These are phyloP conservation scores for Penicillium sp. DNA, from an alignment of 2,329 filamentous ascomycete genomes.

Conservation along the genomic window DNA sequence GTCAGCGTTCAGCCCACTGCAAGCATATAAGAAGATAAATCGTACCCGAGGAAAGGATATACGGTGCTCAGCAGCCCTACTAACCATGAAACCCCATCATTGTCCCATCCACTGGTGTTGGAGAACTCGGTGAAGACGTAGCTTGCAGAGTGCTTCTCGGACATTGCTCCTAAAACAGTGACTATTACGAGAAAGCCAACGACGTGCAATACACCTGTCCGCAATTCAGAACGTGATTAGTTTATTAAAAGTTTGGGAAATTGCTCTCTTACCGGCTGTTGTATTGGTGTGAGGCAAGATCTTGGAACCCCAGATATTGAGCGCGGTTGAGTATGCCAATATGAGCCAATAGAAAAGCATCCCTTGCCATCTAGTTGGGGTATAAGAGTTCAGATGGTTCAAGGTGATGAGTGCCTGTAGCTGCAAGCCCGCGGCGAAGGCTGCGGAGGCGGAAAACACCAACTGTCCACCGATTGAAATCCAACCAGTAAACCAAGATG, in stretches of 20 bases:
- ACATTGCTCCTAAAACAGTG: slow-evolving; percentile 15
- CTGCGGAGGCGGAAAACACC: slow-evolving; percentile 48
- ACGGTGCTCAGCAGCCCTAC: slow-evolving; percentile 19
- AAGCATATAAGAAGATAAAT: neutral
- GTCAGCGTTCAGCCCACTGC: neutral
- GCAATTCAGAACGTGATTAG: neutral
- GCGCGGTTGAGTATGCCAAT: slow-evolving; percentile 29
- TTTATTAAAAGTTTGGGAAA: neutral
- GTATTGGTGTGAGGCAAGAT: slow-evolving; percentile 25
- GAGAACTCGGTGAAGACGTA: slow-evolving; percentile 20
- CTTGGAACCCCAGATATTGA: slow-evolving; percentile 43
- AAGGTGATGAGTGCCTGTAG: slow-evolving; percentile 45
- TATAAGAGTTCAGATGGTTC: slow-evolving; percentile 39
- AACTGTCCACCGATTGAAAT: slow-evolving; percentile 49
- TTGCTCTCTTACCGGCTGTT: slow-evolving; percentile 10
- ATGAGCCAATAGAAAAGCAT: slow-evolving; percentile 48
- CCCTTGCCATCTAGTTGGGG: slow-evolving; percentile 37
- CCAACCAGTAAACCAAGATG: slow-evolving; percentile 46
- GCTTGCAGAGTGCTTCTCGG: slow-evolving; percentile 12
- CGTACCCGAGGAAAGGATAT: slow-evolving; percentile 20
- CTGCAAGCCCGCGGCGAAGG: slow-evolving; percentile 48
- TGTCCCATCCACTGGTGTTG: slow-evolving; percentile 20
- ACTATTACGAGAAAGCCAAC: slow-evolving; percentile 16
- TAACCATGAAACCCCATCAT: slow-evolving; percentile 19
- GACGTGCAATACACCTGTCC: slow-evolving; percentile 16